phyloP scores from a whole-genome alignment of 2,329 filamentous ascomycete species.

The Aureobasidium uvarum region DNA sequence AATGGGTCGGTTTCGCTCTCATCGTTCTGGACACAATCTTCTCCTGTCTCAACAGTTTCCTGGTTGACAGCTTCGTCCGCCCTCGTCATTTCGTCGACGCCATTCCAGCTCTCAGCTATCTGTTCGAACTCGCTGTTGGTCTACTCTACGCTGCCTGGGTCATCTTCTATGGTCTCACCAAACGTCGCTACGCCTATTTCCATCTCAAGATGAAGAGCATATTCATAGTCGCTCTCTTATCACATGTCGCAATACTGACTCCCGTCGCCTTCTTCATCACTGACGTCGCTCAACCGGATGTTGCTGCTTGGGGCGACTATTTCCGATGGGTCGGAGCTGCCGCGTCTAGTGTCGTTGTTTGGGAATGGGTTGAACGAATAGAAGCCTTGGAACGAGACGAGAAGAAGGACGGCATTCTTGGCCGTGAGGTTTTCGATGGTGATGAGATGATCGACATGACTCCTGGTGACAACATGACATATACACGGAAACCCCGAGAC shows the following conservation, averaged over 20 bases:
- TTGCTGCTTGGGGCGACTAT: constrained; percentile 92
- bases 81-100: constrained; percentile 82
- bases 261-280: constrained; percentile 92
- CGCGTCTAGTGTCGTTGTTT: constrained; percentile 92
- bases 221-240: constrained; percentile 73
- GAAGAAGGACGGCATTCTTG: constrained; percentile 88
- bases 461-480: constrained; percentile 57
- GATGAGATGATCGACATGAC: constrained; percentile 83
- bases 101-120: constrained; percentile 84
- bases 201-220: constrained; percentile 91
- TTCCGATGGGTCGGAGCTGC: constrained; percentile 95
- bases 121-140: constrained; percentile 84
- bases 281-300: constrained; percentile 79
- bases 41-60: constrained; percentile 85
- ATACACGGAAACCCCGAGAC: constrained; percentile 28
- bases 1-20: constrained; percentile 94
- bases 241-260: constrained; percentile 76
- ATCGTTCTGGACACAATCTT: constrained; percentile 91
- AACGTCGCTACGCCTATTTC: constrained; percentile 86
- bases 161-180: constrained; percentile 88
- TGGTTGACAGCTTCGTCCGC: constrained; percentile 57
- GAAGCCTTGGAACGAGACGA: constrained; percentile 90
- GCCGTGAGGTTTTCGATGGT: constrained; percentile 87
- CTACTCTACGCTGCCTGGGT: constrained; percentile 91
- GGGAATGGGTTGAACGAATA: constrained; percentile 97